These are phyloP conservation scores for Fraxinus angustifolia DNA, from an alignment of 305 asterid genomes.

Conservation along the genomic window DNA sequence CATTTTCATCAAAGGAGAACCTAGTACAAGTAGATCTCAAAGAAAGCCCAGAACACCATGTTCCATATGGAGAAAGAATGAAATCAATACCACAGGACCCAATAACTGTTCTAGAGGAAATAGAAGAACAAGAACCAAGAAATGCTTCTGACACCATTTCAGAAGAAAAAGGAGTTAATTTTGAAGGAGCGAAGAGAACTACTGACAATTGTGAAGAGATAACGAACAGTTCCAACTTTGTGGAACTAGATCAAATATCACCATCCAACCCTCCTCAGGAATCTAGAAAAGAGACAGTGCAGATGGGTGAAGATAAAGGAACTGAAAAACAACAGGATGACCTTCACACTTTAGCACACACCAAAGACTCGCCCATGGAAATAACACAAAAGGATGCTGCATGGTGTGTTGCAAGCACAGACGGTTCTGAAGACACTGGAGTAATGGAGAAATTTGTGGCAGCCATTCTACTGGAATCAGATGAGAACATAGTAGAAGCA, in stretches of 20 bases:
- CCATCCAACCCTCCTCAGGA: conserved; percentile 19
- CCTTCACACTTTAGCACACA: conserved; percentile 20
- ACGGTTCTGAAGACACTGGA: conserved; percentile 24
- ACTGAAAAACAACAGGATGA: conserved; percentile 28
- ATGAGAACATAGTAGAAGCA: conserved; percentile 23
- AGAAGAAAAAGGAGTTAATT: conserved; percentile 21
- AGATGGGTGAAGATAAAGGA: conserved; percentile 23
- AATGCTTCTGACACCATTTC: conserved; percentile 23
- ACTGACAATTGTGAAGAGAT: conserved; percentile 16
- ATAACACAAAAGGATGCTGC: conserved; percentile 18
- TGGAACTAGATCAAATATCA: conserved; percentile 10
- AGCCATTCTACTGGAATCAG: conserved; percentile 20
- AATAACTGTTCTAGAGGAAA: conserved; percentile 9
- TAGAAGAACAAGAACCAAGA: conserved; percentile 21
- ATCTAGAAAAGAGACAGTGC: conserved; percentile 20
- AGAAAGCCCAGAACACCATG: conserved; percentile 21
- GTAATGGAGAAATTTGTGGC: conserved; percentile 25
- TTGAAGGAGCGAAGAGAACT: conserved; percentile 15
- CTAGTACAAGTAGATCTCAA: conserved; percentile 21
- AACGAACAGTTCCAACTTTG: conserved; percentile 16
- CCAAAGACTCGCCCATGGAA: conserved; percentile 18
- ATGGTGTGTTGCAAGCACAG: conserved; percentile 16
- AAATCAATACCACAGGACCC: conserved; percentile 18
- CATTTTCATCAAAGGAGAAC: conserved; percentile 21
- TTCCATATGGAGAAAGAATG: conserved; percentile 20